A percentile compares a stretch with the other conserved stretches of the same genome.
Evolutionary conservation across 2,329 filamentous ascomycete species (phyloP).

Genomic region (Bipolaris zeicola): DNA sequence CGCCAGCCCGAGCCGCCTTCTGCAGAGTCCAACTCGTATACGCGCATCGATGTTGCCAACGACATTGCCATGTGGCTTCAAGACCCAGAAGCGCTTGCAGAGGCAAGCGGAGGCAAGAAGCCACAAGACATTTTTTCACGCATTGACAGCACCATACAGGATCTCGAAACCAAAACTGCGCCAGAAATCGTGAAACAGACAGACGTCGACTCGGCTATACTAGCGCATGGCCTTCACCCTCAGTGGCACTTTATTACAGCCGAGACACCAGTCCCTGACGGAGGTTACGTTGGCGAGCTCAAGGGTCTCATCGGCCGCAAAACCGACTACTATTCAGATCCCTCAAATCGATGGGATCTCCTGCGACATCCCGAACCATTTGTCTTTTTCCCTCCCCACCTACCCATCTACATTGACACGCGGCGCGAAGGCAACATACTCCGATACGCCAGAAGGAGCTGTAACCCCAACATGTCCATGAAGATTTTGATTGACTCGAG

Average conservation of each 20-base stretch:
- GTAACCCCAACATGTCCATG: conserved; percentile 84
- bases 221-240: conserved; percentile 63
- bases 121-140: conserved; percentile 73
- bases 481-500: conserved; percentile 82
- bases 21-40: conserved; percentile 76
- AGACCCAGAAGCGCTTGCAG: conserved; percentile 70
- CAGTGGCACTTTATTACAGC: conserved; percentile 73
- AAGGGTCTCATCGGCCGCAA: conserved; percentile 61
- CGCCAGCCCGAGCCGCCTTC: conserved; percentile 62
- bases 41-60: conserved; percentile 74
- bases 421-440: conserved; percentile 83
- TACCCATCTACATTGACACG: conserved; percentile 93
- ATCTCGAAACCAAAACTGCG: conserved; percentile 56
- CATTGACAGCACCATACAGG: conserved; percentile 61
- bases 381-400: conserved; percentile 74
- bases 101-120: conserved; percentile 67
- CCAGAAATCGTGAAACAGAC: conserved; percentile 60
- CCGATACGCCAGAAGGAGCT: conserved; percentile 90
- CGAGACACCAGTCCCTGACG: conserved; percentile 56
- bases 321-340: conserved; percentile 55
- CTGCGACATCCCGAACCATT: conserved; percentile 59
- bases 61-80: conserved; percentile 79
- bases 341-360: conserved; percentile 54
- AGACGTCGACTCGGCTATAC: conserved; percentile 56
- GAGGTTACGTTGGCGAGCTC: conserved; percentile 71